A percentile compares a stretch with the other conserved stretches of the same genome.
These are phyloP conservation scores for Nyssa sinensis DNA, from an alignment of 148 eudicot genomes.

Conservation along the genomic window DNA sequence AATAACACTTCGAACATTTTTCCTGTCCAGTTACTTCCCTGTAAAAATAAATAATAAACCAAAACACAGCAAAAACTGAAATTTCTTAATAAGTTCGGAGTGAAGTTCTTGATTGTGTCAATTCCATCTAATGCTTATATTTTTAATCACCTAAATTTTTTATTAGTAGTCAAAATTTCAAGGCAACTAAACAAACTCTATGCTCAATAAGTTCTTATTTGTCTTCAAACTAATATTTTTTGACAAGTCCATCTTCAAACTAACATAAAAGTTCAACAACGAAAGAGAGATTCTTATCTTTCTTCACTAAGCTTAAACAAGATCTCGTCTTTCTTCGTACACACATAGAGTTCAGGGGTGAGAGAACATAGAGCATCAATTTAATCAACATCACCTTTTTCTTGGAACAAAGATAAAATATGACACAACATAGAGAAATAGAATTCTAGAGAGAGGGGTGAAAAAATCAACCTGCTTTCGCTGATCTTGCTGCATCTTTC, in stretches of 20 bases:
- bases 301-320: neutral
- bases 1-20: neutral
- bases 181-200: neutral
- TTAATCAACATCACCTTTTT: no score
- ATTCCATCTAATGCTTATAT: neutral
- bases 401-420: neutral
- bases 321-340: neutral
- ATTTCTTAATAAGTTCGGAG: neutral
- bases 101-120: neutral
- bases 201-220: neutral
- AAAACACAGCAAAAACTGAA: no score
- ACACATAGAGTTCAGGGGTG: neutral
- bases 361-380: neutral
- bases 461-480: slow-evolving; percentile 51
- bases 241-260: no score
- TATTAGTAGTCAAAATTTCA: no score
- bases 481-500: slow-evolving; percentile 67
- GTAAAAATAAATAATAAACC: neutral
- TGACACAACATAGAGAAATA: neutral
- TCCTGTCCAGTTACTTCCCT: neutral
- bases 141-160: neutral
- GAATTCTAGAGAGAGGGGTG: neutral
- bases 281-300: no score
- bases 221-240: no score
- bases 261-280: no score